Percentiles rank a stretch among this genome's conserved stretches.
Conservation (phyloP, 768 basidiomycete genomes). For the Lactifluus hygrophoroides region DNA sequence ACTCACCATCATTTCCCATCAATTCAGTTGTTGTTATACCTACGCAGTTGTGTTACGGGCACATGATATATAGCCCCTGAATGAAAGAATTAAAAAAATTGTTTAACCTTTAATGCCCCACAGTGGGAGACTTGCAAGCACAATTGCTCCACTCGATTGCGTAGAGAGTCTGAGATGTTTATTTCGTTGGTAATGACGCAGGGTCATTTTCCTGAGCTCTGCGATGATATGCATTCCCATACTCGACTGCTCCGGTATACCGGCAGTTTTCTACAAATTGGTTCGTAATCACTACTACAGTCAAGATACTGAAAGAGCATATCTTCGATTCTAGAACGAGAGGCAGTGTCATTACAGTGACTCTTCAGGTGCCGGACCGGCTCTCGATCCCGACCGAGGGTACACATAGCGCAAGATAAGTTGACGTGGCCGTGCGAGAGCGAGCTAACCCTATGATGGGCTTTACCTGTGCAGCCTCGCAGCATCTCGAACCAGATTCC, state of each 20-base stretch:
- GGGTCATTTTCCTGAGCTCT: not conserved
- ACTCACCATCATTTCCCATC: not conserved
- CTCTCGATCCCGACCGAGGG: not conserved
- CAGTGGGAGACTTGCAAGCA: not conserved
- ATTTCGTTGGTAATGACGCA: not conserved
- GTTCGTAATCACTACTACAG: no score
- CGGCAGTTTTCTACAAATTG: not conserved
- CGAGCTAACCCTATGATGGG: not conserved
- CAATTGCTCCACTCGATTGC: not conserved
- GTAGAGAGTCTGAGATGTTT: not conserved
- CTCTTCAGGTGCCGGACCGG: not conserved
- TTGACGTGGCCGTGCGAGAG: slow-evolving; percentile 13
- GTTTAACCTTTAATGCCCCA: not conserved
- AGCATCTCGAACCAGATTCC: slow-evolving; percentile 1
- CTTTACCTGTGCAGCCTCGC: not conserved
- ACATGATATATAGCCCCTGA: not conserved
- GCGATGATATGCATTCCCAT: not conserved
- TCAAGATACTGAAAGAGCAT: not conserved
- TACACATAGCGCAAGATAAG: not conserved
- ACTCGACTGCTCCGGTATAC: not conserved
- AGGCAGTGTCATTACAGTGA: not conserved
- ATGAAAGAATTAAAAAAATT: not conserved
- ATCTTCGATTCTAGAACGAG: not conserved
- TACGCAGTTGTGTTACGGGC: slow-evolving; percentile 5
- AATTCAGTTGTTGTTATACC: not conserved